These are phyloP conservation scores for Sphagnurus paluster DNA, from an alignment of 1,284 basidiomycete genomes.

Conservation along the genomic window DNA sequence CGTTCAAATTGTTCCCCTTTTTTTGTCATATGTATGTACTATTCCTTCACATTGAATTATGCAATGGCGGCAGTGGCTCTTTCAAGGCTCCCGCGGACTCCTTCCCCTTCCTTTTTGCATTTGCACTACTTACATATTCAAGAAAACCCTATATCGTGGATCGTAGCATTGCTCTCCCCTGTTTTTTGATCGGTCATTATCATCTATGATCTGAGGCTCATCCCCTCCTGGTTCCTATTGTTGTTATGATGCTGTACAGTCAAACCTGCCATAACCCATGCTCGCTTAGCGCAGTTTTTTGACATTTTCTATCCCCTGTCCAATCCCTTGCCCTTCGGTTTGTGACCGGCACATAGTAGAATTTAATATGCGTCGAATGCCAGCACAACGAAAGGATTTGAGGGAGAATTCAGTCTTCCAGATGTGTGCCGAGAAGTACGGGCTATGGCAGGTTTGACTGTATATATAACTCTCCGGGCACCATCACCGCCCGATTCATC, in stretches of 20 bases:
- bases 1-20: neutral
- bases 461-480: constrained; percentile 14
- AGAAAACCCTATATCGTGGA: constrained; percentile 14
- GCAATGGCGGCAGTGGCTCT: constrained; percentile 4
- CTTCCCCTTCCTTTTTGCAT: neutral
- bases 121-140: constrained; percentile 3
- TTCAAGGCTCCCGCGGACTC: constrained; percentile 13
- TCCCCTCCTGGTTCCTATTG: constrained; percentile 6
- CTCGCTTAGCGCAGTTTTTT: no score
- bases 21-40: constrained; percentile 1
- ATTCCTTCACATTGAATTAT: neutral
- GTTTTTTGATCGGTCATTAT: constrained; percentile 13
- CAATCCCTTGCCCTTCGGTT: no score
- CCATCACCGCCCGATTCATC: neutral
- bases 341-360: no score
- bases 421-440: no score
- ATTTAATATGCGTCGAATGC: no score
- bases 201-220: constrained; percentile 11
- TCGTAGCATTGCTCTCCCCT: constrained; percentile 15
- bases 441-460: no score
- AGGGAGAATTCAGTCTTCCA: no score
- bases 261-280: no score
- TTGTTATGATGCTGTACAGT: constrained; percentile 18
- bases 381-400: no score
- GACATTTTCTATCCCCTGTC: no score